Evolutionary conservation across 495 filamentous ascomycete genomes (phyloP), one percentile per base, ranked within the genome.

Genomic region (Delitschia confertaspora): DNA sequence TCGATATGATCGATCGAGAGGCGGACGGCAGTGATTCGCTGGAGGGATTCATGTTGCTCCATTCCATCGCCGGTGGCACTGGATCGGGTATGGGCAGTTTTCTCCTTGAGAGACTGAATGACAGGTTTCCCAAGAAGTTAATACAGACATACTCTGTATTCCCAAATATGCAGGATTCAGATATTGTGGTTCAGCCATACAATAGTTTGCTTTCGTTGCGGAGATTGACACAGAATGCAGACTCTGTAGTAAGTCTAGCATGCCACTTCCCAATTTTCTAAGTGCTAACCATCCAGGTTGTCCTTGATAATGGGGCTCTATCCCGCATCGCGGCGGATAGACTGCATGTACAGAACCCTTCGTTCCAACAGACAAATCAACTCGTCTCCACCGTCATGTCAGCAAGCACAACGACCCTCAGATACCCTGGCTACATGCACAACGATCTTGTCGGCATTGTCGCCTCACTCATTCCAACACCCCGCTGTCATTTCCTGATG

Each of bases 141-240:
- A 95, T 98, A 37, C 91, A 98, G 63, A 96, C 91, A 44, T 98
- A 98, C 64, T 96, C 91, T 0, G 93, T 98, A 25, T 98, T 98
- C 55, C 88, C 89, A 8, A 88, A 96, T 62, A 86, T 81, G 1
- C 82, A 85, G 52, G 82, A 81, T 53, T 79, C 74, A 24, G 85
- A 95, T 64, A 88, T 98, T 18, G 89, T 98, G 20, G 91, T 98
- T 35, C 93, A 96, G 57, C 91, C 91, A 11, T 98, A 98, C 64
- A 98, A 98, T 69, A 94, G 87, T 64, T 65, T 98, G 37, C 77
- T 98, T 9, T 76, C 93, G 18, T 86, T 98, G 82, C 71, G 86
- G 46, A 70, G 91, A 41, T 67, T 98, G 52, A 89, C 88, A 1
- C 81, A 98, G 62, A 93, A 98, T 62, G 93, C 91, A 16, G 91